Evolutionary conservation across 441 rosid species (phyloP).

Genomic region (Erodium texanum): DNA sequence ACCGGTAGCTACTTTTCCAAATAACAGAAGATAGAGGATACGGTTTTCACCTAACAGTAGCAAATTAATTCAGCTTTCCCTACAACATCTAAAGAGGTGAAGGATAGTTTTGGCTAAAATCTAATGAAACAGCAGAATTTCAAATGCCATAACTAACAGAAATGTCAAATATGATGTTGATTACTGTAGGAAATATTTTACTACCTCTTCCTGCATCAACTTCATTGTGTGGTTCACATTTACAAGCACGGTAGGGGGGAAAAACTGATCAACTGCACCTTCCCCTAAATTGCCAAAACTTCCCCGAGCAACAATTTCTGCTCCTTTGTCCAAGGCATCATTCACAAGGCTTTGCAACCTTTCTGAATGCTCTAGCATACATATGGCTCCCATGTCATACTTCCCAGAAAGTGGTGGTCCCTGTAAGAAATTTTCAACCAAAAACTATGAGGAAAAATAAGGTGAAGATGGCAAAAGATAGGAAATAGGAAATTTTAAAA

Average conservation of each 20-base stretch:
- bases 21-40: not conserved
- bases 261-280: slow-evolving; percentile 92
- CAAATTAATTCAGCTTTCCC: not conserved
- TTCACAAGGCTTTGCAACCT: slow-evolving; percentile 70
- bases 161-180: too few species aligned
- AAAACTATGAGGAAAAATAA: not conserved
- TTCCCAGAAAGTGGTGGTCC: slow-evolving; percentile 80
- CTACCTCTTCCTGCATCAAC: slow-evolving; percentile 98
- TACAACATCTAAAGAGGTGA: not conserved
- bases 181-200: not conserved
- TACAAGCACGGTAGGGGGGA: slow-evolving; percentile 79
- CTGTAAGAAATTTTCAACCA: slow-evolving; percentile 28
- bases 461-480: not conserved
- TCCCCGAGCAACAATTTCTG: slow-evolving; percentile 78
- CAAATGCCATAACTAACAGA: not conserved
- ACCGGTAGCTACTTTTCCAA: not conserved
- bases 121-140: too few species aligned
- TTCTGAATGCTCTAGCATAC: slow-evolving; percentile 90
- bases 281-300: slow-evolving; percentile 86
- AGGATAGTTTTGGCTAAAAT: not conserved
- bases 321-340: slow-evolving; percentile 89
- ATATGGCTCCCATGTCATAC: slow-evolving; percentile 98
- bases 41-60: not conserved
- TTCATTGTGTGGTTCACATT: slow-evolving; percentile 81
- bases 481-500: not conserved